Percentiles rank a stretch among this genome's conserved stretches.
Evolutionary conservation across 768 basidiomycete species (phyloP).

Genomic region (Auriscalpium microsporum): DNA sequence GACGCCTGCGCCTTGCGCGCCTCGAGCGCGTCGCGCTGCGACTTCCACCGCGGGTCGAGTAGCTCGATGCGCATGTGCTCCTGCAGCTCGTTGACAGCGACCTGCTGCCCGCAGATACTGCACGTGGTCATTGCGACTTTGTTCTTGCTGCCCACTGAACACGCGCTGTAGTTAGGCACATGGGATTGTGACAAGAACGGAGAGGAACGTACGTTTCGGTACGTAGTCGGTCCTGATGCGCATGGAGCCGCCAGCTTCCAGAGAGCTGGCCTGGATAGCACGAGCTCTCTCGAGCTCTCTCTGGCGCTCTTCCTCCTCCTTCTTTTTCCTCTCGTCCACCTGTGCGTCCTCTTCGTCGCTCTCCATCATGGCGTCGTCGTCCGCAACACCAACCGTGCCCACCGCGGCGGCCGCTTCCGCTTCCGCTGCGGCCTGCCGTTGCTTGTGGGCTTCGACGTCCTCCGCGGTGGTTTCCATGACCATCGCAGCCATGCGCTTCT

Average conservation of each 20-base stretch:
- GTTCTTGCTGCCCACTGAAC: slow-evolving; percentile 58
- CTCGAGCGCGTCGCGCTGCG: slow-evolving; percentile 84
- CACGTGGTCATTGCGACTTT: slow-evolving; percentile 78
- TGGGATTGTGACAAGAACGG: not conserved
- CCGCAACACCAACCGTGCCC: slow-evolving; percentile 44
- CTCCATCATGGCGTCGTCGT: slow-evolving; percentile 66
- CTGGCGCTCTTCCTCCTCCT: slow-evolving; percentile 63
- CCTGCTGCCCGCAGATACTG: slow-evolving; percentile 91
- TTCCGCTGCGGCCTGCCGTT: slow-evolving; percentile 76
- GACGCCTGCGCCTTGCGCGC: slow-evolving; percentile 84
- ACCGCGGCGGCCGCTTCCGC: slow-evolving; percentile 80
- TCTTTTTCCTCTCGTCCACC: slow-evolving; percentile 47
- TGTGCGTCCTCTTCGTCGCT: slow-evolving; percentile 74
- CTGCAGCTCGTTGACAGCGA: slow-evolving; percentile 90
- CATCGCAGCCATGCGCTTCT: slow-evolving; percentile 98
- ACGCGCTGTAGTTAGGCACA: slow-evolving; percentile 1
- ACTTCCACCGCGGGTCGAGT: slow-evolving; percentile 97
- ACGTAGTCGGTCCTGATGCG: slow-evolving; percentile 96
- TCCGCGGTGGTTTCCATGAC: slow-evolving; percentile 92
- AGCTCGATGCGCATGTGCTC: slow-evolving; percentile 99
- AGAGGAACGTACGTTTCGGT: slow-evolving; percentile 63
- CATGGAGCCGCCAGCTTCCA: slow-evolving; percentile 72
- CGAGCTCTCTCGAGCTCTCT: slow-evolving; percentile 69
- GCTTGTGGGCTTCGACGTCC: slow-evolving; percentile 76
- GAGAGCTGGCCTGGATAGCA: slow-evolving; percentile 70